Evolutionary conservation across 345 rosid species (phyloP), one percentile per base, ranked within the genome.

Genomic region (Heritiera fomes): DNA sequence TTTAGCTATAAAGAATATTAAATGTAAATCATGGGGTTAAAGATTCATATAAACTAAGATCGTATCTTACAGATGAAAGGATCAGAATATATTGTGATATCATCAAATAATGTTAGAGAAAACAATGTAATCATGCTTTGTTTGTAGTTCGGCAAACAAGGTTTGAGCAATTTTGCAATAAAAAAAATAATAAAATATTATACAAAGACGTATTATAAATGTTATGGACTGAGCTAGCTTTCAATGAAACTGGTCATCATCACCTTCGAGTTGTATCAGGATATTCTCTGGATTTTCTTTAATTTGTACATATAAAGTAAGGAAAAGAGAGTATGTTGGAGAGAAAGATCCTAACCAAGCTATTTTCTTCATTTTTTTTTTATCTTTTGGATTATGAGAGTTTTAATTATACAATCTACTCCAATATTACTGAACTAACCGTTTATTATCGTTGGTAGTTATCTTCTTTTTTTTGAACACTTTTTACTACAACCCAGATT

Each of bases 131-230:
- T 23, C 10, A 70, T 4, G 34, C 34, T 5, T 53, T 70, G 58
- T 9, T 70, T 49, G 74, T 70, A 40, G 74, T 70, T 70, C 40
- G 5, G 34, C 38, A 46, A 28, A 70, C 74, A 70, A 50, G 17
- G 58, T 47, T 47, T 47, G 52, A 47, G 13, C 49, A 49, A 13
- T 13, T 52, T 52, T 14, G 56, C 56, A 52, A 52, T 14, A 13
- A 12, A 1, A 52, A 1, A 14, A 52, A 4, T 13, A 5, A 50
- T 40, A 40, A 40, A 40, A 0, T 40, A 40, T 40, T 40, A 40
- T 0, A 4, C 43, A 40, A 40, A 40, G 43, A 40, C 43, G 0
- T 34, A 4, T 40, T 40, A 34, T 34, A 34, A 34, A 34, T 34
- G 3, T 34, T 34, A 3, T 34, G 38, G 38, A 34, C 3, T 34